Base-by-base conservation (phyloP, 768 basidiomycete species). In the Porpolomopsis calyptriformis region DNA sequence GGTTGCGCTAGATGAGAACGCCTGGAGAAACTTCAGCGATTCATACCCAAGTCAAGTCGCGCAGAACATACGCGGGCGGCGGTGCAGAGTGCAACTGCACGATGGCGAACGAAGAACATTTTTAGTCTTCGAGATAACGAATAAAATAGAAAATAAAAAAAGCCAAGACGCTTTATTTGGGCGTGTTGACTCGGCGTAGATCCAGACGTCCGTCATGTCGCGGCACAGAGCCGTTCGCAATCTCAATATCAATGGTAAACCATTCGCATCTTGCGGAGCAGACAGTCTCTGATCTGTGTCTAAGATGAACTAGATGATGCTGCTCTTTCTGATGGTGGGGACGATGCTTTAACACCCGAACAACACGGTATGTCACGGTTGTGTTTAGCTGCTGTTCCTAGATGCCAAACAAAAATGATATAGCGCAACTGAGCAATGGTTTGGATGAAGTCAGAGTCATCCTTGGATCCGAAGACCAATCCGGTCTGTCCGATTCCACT, bases 151-250 rank as follows among this genome's bases (percentile, higher is more conserved):
- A n/a, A n/a, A n/a, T n/a, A n/a, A n/a, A n/a, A n/a, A n/a, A n/a
- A n/a, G n/a, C n/a, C 40, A 50, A 51, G 3, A 23, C 10, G 43
- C 31, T 20, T 34, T 57, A 49, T 57, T 56, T 54, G 55, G 36
- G 12, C 33, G 24, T 58, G 49, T 59, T 52, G 46, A 33, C 25
- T 24, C n/a, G 24, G 18, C n/a, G 40, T 11, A 14, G 12, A 10
- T 11, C 36, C 40, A 41, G 16, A 40, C 42, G 25, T 36, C 31
- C 41, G 34, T 42, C 48, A 91, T 97, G 91, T 97, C 94, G 4
- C 74, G 96, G 62, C 96, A 98, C 65, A 81, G 92, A 58, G 76
- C 82, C 64, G 72, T 97, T 52, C 74, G 86, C 52, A 91, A 92
- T 65, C 67, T 98, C 23, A 80, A 96, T 61, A 68, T 96, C 34